Base-by-base conservation (phyloP, 2,329 filamentous ascomycete genomes). In the Ophiostoma quercus region DNA sequence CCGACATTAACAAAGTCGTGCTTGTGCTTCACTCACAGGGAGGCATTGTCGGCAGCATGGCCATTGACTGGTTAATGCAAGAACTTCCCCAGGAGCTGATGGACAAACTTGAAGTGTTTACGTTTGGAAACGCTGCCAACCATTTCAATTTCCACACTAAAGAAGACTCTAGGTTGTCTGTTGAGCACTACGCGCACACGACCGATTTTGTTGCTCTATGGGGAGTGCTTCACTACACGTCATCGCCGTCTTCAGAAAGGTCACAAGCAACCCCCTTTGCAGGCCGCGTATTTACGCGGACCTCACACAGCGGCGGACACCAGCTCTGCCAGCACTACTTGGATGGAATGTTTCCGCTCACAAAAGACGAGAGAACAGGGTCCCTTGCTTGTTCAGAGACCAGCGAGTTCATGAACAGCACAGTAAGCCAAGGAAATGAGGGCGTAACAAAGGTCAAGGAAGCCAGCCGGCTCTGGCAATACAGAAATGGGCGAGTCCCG, bases 151-250 rank as follows among this genome's bases (percentile, higher is more conserved):
- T 92, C 81, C 93, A 93, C 77, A 37, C 19, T 7, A 32, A 3
- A 32, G 62, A 19, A 7, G 5, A 29, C n/a, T 39, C 51, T 69
- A 75, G 25, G 63, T 73, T 6, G 69, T 67, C 62, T 74, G 89
- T 95, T 54, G 92, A 95, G 78, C 92, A 95, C 78, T 95, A 94
- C 75, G 89, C 88, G 2, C 90, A 94, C 76, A 84, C 84, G 9
- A 84, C 83, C 19, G 92, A 95, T 74, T 91, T 92, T 73, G 90
- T 94, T 2, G 85, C 90, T 3, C 80, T 88, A 11, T 92, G 90
- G 84, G 92, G 92, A 1, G 87, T 93, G 6, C 80, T 94, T 47
- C 85, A 91, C 76, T 92, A 91, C 37, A 83, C 68, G 32, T 37
- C 62, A 12, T 76, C 82, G 1, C 77, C 79, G 0, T 84, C 76